phyloP scores from a whole-genome alignment of 2,329 filamentous ascomycete genomes.

The Trichoderma arundinaceum region DNA sequence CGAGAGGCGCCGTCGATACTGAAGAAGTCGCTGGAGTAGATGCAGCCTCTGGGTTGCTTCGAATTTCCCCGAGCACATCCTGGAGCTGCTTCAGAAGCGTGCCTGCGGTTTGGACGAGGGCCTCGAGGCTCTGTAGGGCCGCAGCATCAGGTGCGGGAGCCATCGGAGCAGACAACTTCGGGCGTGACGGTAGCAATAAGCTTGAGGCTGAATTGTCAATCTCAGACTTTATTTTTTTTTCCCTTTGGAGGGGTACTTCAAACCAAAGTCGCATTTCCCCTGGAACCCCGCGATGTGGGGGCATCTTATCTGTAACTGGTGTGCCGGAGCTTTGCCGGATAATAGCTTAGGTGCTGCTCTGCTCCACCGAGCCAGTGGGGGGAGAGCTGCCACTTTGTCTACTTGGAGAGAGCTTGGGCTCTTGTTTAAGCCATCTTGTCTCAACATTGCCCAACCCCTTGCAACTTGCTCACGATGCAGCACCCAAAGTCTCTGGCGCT shows the following conservation, averaged over 20 bases:
- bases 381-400: conserved; percentile 30
- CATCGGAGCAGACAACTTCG: conserved; percentile 33
- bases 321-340: conserved; percentile 29
- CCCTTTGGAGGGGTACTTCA: conserved; percentile 25
- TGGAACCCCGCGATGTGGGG: conserved; percentile 30
- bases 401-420: conserved; percentile 24
- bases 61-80: conserved; percentile 49
- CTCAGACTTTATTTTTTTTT: conserved; percentile 13
- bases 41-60: conserved; percentile 38
- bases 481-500: conserved; percentile 57
- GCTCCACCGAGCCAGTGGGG: conserved; percentile 19
- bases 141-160: conserved; percentile 35
- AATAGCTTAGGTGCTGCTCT: neutral
- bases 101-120: conserved; percentile 47
- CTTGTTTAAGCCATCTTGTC: neutral
- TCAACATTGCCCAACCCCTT: conserved; percentile 18
- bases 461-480: conserved; percentile 49
- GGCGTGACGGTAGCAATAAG: neutral
- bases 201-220: conserved; percentile 3
- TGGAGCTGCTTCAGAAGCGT: conserved; percentile 52
- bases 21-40: conserved; percentile 30
- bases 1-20: conserved; percentile 43
- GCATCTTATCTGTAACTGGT: neutral
- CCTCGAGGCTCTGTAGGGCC: conserved; percentile 48
- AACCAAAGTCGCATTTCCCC: conserved; percentile 10